Base-by-base conservation (phyloP, 1,284 basidiomycete genomes). In the Cryptococcus hybrid region DNA sequence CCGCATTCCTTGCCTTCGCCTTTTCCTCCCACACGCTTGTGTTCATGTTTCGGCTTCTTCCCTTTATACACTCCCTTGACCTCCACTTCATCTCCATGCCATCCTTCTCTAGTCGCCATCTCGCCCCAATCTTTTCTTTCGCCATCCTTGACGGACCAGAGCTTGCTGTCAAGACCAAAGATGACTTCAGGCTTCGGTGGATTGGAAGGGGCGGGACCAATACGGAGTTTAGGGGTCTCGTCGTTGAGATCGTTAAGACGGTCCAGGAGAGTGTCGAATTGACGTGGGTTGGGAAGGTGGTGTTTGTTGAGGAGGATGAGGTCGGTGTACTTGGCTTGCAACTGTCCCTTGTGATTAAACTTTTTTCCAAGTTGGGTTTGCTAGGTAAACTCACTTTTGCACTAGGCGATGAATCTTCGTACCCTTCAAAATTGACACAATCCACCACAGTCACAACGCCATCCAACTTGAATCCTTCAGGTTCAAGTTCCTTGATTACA, bases 301-400 rank as follows among this genome's bases (percentile, higher is more conserved):
- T 88, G 91, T 81, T 95, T 94, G 68, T 91, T 92, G 84, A 95
- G 84, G 35, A 94, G 80, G 54, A 94, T 86, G 47, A 92, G 82
- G 70, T 95, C 92, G 3, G 90, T 92, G 72, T 93, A 95, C 68
- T 88, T 88, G n/a, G 92, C 89, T 79, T 93, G 91, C 84, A 94
- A 90, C 75, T 74, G 51, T 9, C 7, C 24, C n/a, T 2, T 12
- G n/a, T n/a, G 24, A 12, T 49, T 11, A 9, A 37, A 35, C 24
- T 15, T 39, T 36, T 30, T 13, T 24, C n/a, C 49, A 7, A 7
- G 3, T 51, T 37, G 34, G 34, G 12, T 18, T 12, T 40, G 6
- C 7, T 24, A 8, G 15, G 8, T 6, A 8, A 8, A 66, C 42
- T 30, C 34, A 73, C 71, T 64, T 85, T 88, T 36, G 91, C 92